Percentiles rank a stretch among this genome's conserved stretches.
phyloP scores from a whole-genome alignment of 169 alveolate genomes.

The Plasmodium knowlesi region DNA sequence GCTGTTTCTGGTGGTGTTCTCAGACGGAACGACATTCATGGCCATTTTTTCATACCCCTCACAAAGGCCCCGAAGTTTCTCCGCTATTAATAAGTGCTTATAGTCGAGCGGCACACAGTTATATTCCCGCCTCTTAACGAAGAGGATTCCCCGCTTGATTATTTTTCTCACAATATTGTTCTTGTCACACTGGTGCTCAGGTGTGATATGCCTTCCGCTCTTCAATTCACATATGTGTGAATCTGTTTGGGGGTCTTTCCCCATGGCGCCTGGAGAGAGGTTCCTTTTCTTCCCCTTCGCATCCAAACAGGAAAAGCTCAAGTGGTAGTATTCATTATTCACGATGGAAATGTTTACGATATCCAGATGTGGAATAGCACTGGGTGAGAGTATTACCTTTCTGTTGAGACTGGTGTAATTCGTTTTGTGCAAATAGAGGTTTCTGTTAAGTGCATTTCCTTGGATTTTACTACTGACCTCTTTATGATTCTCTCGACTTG shows the following conservation, averaged over 20 bases:
- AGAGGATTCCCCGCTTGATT: conserved; percentile 58
- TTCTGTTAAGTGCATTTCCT: background rate
- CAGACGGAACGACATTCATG: background rate
- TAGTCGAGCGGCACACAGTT: background rate
- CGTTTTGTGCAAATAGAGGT: background rate
- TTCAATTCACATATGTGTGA: background rate
- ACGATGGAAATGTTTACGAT: conserved; percentile 30
- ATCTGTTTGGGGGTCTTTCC: background rate
- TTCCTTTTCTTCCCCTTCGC: background rate
- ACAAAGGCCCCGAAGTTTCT: background rate
- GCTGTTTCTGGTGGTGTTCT: background rate
- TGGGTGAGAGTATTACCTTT: conserved; percentile 1
- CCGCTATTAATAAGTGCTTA: background rate
- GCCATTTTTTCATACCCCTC: background rate
- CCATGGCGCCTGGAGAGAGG: background rate
- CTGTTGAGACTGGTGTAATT: background rate
- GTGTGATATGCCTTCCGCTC: background rate
- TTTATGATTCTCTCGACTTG: background rate
- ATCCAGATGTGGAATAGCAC: conserved; percentile 39
- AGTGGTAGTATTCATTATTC: background rate
- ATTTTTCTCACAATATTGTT: conserved; percentile 28
- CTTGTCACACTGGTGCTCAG: background rate
- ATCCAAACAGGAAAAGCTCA: conserved; percentile 24
- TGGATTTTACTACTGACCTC: background rate
- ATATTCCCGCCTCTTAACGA: conserved; percentile 61